phyloP scores from a whole-genome alignment of 176 grass and related monocot species.

The Carex kokanica region DNA sequence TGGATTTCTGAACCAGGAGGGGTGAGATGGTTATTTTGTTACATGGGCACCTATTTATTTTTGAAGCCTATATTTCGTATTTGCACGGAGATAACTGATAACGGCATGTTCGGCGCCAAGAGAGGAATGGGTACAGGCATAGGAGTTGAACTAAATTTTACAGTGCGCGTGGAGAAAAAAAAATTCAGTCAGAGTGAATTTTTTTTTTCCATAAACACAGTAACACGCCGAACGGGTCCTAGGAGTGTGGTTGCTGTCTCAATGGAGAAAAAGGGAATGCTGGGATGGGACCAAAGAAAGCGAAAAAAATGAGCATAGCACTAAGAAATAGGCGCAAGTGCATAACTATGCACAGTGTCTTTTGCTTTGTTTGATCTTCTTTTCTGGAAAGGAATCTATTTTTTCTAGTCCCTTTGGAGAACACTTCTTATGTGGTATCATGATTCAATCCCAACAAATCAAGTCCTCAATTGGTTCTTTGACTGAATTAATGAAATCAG shows the following conservation, averaged over 20 bases:
- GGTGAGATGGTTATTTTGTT: neutral
- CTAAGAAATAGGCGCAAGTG: neutral
- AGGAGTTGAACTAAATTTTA: too few relatives aligned
- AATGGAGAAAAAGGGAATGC: neutral
- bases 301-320: neutral
- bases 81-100: neutral
- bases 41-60: too few relatives aligned
- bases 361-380: slow-evolving; percentile 18
- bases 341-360: neutral
- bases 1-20: too few relatives aligned
- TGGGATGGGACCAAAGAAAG: neutral
- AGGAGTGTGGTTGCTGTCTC: neutral
- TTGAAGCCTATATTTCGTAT: neutral
- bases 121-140: too few relatives aligned
- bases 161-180: too few relatives aligned
- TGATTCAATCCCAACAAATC: slow-evolving; percentile 18
- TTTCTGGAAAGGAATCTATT: slow-evolving; percentile 15
- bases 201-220: too few relatives aligned
- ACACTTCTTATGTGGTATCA: slow-evolving; percentile 7
- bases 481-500: neutral
- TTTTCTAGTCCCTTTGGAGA: neutral
- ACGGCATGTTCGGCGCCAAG: too few relatives aligned
- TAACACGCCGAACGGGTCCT: too few relatives aligned
- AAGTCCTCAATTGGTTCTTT: neutral
- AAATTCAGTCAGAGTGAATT: too few relatives aligned